These are phyloP conservation scores for Globisporangium mamillatum DNA, from an alignment of 352 stramenopile species.

Conservation along the genomic window DNA sequence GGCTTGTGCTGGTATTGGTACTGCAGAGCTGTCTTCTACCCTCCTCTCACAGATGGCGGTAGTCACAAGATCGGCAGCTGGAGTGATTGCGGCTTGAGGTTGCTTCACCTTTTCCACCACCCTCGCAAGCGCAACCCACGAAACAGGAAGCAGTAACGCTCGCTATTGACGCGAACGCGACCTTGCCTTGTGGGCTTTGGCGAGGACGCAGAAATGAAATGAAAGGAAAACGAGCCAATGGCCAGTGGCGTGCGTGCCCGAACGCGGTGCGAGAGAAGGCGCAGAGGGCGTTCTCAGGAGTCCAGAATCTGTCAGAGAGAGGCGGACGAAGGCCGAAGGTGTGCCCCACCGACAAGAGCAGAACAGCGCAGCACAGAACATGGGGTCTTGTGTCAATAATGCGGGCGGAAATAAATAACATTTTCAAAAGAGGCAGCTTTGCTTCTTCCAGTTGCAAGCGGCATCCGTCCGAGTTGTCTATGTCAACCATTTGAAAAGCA, in stretches of 20 bases:
- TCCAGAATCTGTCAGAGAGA: constrained; percentile 9
- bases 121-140: not conserved
- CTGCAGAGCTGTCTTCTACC: not conserved
- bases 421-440: not conserved
- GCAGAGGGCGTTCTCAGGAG: constrained; percentile 11
- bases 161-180: not conserved
- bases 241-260: not conserved
- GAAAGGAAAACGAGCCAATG: not conserved
- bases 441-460: not conserved
- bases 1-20: not conserved
- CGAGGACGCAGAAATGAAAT: not conserved
- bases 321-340: not conserved
- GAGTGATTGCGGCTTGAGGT: not conserved
- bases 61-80: not conserved
- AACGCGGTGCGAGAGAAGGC: not conserved
- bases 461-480: not conserved
- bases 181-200: not conserved
- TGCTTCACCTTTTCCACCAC: not conserved
- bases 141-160: not conserved
- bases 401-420: not conserved
- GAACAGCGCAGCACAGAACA: not conserved
- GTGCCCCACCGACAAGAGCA: not conserved
- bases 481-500: not conserved
- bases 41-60: not conserved
- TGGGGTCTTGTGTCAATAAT: not conserved